Conservation (phyloP, 345 rosid genomes). For the Populus alba region DNA sequence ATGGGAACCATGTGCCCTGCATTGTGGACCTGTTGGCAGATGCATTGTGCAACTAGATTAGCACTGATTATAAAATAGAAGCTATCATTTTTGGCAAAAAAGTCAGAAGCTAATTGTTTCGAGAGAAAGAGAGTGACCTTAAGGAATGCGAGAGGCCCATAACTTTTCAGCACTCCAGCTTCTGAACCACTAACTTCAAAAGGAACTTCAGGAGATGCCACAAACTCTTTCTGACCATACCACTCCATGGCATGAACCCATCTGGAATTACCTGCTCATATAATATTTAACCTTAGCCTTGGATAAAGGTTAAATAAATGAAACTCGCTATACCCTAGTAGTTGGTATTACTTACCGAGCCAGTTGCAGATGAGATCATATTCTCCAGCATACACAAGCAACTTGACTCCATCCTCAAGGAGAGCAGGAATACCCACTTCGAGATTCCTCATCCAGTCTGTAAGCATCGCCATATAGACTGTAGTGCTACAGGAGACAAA, state of each 20-base stretch:
- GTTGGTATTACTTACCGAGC: slow-evolving; percentile 58
- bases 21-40: slow-evolving; percentile 59
- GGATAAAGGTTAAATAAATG: neutral
- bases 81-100: neutral
- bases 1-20: slow-evolving; percentile 99
- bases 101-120: neutral
- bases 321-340: neutral
- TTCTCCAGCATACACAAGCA: slow-evolving; percentile 96
- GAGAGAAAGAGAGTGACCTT: slow-evolving; percentile 51
- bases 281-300: neutral
- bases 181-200: slow-evolving; percentile 71
- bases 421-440: slow-evolving; percentile 91
- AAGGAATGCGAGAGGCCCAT: slow-evolving; percentile 82
- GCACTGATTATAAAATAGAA: neutral
- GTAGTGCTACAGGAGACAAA: slow-evolving; percentile 89
- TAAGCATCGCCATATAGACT: slow-evolving; percentile 82
- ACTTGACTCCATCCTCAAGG: slow-evolving; percentile 82
- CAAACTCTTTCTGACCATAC: slow-evolving; percentile 76
- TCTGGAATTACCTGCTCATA: slow-evolving; percentile 78
- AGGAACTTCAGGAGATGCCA: slow-evolving; percentile 58
- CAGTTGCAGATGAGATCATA: slow-evolving; percentile 99
- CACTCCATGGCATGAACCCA: slow-evolving; percentile 99
- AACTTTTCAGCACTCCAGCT: slow-evolving; percentile 67
- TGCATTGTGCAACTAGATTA: slow-evolving; percentile 15
- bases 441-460: slow-evolving; percentile 96